Conservation (phyloP, 129 eudicot species). For the Erigeron canadensis region DNA sequence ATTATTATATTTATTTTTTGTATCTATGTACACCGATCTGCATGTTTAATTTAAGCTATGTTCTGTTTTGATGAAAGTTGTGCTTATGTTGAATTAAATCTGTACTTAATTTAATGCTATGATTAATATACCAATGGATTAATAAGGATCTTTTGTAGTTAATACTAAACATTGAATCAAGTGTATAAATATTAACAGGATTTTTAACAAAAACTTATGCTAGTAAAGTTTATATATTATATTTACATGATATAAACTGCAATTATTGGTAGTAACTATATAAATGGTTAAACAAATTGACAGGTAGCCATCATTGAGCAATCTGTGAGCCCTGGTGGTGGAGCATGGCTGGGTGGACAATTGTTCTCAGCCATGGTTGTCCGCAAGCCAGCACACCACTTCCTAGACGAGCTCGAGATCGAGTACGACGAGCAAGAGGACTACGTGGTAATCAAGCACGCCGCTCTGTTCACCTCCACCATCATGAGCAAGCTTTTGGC, state of each 20-base stretch:
- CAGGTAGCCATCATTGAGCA: conserved; percentile 67
- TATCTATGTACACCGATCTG: background rate
- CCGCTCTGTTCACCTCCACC: conserved; percentile 68
- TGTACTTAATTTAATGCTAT: no score
- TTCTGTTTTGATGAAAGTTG: background rate
- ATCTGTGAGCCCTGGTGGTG: conserved; percentile 77
- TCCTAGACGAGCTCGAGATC: conserved; percentile 63
- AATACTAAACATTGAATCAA: no score
- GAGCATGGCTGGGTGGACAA: conserved; percentile 86
- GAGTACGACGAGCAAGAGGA: conserved; percentile 63
- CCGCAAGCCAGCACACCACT: conserved; percentile 63
- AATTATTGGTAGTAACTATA: background rate
- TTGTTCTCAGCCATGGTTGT: conserved; percentile 76
- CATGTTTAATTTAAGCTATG: conserved; percentile 5
- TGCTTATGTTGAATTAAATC: background rate
- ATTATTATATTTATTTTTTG: background rate
- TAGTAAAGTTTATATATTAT: background rate
- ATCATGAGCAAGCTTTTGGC: conserved; percentile 71
- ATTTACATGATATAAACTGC: background rate
- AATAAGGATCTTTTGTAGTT: no score
- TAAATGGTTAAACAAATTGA: background rate
- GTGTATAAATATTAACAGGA: no score
- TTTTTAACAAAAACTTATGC: no score
- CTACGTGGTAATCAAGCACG: conserved; percentile 73
- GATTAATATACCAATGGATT: no score